Conservation (phyloP, 148 eudicot species). For the Oxyria digyna region DNA sequence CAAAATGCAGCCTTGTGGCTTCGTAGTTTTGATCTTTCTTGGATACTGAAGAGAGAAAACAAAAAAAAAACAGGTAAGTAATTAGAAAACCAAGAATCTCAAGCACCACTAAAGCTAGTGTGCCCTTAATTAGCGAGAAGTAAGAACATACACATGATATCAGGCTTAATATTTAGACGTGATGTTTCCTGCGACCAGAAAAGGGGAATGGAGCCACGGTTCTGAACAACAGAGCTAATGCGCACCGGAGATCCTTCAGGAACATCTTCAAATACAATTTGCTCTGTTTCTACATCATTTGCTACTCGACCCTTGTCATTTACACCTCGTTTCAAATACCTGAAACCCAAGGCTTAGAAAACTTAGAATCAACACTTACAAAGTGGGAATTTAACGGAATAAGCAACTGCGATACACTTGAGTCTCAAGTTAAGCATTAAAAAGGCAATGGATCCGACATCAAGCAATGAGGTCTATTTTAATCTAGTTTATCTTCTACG, state of each 20-base stretch:
- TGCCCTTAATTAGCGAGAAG: neutral
- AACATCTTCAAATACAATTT: slow-evolving; percentile 59
- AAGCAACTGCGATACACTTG: neutral
- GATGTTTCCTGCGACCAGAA: slow-evolving; percentile 86
- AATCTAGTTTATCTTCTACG: neutral
- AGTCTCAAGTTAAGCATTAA: neutral
- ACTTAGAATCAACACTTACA: neutral
- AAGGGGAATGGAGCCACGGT: slow-evolving; percentile 86
- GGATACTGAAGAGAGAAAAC: slow-evolving; percentile 34
- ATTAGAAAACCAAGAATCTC: neutral
- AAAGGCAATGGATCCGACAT: neutral
- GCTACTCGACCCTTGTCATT: slow-evolving; percentile 88
- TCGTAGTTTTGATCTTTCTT: slow-evolving; percentile 40
- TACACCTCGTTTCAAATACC: slow-evolving; percentile 83
- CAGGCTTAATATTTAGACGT: slow-evolving; percentile 53
- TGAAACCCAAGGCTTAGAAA: slow-evolving; percentile 12
- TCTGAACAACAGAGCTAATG: slow-evolving; percentile 73
- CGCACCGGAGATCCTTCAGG: slow-evolving; percentile 23
- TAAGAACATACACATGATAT: slow-evolving; percentile 48
- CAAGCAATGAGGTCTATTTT: neutral
- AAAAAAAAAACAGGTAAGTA: slow-evolving; percentile 11
- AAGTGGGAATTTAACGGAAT: neutral
- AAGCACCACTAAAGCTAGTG: neutral
- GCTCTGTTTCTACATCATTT: slow-evolving; percentile 96
- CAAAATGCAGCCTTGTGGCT: slow-evolving; percentile 70